Conservation (phyloP, 2,329 filamentous ascomycete species). For the Truncatella angustata region DNA sequence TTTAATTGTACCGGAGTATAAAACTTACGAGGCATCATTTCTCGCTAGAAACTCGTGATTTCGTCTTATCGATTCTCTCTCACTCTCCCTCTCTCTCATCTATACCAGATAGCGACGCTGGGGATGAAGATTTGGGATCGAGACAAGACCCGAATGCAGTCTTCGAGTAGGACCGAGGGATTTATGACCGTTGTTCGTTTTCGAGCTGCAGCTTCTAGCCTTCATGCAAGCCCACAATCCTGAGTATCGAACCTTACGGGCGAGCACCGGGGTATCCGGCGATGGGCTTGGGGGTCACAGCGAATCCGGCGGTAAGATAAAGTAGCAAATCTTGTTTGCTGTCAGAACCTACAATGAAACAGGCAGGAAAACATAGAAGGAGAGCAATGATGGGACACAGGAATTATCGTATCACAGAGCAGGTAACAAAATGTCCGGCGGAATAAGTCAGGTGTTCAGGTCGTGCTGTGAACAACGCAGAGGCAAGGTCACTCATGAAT, state of each 20-base stretch:
- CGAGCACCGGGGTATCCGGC: neutral
- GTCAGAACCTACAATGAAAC: neutral
- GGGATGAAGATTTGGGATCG: too few species aligned
- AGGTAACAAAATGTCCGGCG: too few species aligned
- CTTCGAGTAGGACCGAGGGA: too few species aligned
- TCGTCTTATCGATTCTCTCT: neutral
- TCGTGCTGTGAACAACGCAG: neutral
- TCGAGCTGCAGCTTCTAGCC: neutral
- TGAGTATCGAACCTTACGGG: too few species aligned
- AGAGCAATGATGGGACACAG: too few species aligned
- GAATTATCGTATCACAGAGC: too few species aligned
- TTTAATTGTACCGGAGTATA: neutral
- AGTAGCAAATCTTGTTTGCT: too few species aligned
- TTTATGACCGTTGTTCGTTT: neutral
- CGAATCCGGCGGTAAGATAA: neutral
- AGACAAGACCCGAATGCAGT: too few species aligned
- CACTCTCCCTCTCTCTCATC: too few species aligned
- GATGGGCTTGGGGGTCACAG: neutral
- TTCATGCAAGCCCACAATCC: too few species aligned
- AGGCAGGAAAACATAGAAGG: neutral
- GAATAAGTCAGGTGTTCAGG: too few species aligned
- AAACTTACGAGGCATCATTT: constrained; percentile 5
- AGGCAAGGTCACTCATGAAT: neutral
- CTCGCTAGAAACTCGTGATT: neutral
- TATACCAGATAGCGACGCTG: neutral